phyloP scores from a whole-genome alignment of 805 yeast species.

The Metschnikowia santaceciliae region DNA sequence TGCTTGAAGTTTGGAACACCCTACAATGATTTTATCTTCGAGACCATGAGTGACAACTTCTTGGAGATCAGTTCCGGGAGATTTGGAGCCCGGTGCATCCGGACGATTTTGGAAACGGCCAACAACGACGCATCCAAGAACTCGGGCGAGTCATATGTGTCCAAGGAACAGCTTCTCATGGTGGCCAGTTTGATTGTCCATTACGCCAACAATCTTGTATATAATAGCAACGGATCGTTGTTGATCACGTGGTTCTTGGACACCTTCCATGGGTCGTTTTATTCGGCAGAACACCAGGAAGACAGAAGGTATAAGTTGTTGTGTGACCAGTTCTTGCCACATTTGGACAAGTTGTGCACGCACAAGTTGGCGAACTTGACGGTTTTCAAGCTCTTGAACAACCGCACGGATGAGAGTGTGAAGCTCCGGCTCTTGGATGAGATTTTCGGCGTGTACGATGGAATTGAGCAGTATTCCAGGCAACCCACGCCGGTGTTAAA shows the following conservation, averaged over 20 bases:
- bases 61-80: conserved; percentile 80
- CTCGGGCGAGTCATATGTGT: conserved; percentile 16
- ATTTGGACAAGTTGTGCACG: conserved; percentile 60
- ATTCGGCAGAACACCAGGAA: conserved; percentile 33
- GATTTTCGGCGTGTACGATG: conserved; percentile 53
- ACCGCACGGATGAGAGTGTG: conserved; percentile 60
- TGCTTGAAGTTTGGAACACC: conserved; percentile 88
- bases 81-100: conserved; percentile 91
- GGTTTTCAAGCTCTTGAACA: conserved; percentile 70
- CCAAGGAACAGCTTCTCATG: conserved; percentile 63
- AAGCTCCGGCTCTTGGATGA: conserved; percentile 58
- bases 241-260: conserved; percentile 93
- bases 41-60: conserved; percentile 72
- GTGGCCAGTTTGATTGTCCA: conserved; percentile 75
- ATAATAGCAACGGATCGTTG: conserved; percentile 83
- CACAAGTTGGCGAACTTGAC: conserved; percentile 86
- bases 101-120: conserved; percentile 87
- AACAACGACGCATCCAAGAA: conserved; percentile 35
- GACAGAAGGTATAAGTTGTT: conserved; percentile 54
- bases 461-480: conserved; percentile 14
- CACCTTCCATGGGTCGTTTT: conserved; percentile 39
- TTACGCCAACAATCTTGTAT: conserved; percentile 73
- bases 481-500: conserved; percentile 38
- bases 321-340: conserved; percentile 57
- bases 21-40: conserved; percentile 85